These are phyloP conservation scores for Corylus avellana DNA, from an alignment of 306 rosid species.

Conservation along the genomic window DNA sequence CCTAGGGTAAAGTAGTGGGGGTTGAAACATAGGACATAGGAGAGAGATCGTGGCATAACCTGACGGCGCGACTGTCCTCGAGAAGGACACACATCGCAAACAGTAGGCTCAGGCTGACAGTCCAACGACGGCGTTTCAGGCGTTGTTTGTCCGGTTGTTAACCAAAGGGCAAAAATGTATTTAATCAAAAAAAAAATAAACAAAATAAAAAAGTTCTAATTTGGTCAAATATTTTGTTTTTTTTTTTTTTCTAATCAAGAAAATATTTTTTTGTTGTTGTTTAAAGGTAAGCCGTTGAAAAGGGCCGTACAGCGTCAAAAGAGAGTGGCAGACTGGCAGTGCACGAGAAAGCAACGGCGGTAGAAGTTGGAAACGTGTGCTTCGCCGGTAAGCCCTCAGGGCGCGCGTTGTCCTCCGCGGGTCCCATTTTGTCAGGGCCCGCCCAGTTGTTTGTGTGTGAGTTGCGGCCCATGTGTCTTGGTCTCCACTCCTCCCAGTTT, in stretches of 20 bases:
- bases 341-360: background rate
- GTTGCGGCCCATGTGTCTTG: background rate
- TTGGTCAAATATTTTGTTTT: background rate
- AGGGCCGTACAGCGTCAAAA: background rate
- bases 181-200: too few species aligned
- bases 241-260: background rate
- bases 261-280: background rate
- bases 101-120: conserved; percentile 21
- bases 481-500: background rate
- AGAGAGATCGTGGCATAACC: conserved; percentile 10
- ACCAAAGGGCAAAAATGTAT: too few species aligned
- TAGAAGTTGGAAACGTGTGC: background rate
- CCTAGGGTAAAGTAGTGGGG: background rate
- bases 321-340: background rate
- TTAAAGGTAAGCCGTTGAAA: conserved; percentile 2
- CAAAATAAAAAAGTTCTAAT: background rate
- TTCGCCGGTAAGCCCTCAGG: background rate
- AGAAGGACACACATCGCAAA: background rate
- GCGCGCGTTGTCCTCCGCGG: background rate
- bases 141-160: conserved; percentile 42
- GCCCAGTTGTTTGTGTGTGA: background rate
- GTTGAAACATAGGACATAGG: too few species aligned
- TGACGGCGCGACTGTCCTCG: conserved; percentile 38
- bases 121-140: conserved; percentile 49
- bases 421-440: background rate